Percentiles rank a stretch among this genome's conserved stretches.
Conservation (phyloP, 768 basidiomycete genomes). For the Rhodotorula paludigena region DNA sequence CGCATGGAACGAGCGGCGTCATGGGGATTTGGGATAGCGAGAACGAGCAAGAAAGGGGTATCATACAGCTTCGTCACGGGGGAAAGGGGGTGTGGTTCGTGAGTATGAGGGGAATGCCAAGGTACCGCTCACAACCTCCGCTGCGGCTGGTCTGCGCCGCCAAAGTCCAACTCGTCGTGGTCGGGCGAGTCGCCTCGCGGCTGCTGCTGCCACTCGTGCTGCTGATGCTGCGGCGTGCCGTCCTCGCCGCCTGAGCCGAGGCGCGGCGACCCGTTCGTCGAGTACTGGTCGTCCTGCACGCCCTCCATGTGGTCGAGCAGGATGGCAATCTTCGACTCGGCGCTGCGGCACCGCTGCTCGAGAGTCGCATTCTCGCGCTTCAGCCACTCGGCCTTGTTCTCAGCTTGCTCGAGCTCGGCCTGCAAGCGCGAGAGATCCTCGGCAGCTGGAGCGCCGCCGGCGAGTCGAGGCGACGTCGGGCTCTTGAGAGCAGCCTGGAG, state of each 20-base stretch:
- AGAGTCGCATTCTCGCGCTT: slow-evolving; percentile 67
- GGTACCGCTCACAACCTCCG: background rate
- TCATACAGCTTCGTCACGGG: too few species aligned
- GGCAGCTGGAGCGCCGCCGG: background rate
- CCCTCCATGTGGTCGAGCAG: slow-evolving; percentile 69
- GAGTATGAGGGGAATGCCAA: too few species aligned
- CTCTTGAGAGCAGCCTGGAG: slow-evolving; percentile 31
- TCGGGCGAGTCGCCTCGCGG: background rate
- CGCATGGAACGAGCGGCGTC: too few species aligned
- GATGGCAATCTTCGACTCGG: slow-evolving; percentile 65
- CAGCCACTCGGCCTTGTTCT: slow-evolving; percentile 61
- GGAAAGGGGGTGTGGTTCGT: too few species aligned
- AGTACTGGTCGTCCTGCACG: slow-evolving; percentile 10
- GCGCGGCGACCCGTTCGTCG: background rate
- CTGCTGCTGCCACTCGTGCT: slow-evolving; percentile 7
- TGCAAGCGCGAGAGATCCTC: slow-evolving; percentile 27
- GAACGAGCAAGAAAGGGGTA: too few species aligned
- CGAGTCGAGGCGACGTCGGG: slow-evolving; percentile 11
- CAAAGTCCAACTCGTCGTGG: background rate
- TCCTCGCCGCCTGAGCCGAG: background rate
- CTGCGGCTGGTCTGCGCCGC: background rate
- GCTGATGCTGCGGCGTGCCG: background rate
- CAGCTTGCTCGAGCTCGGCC: slow-evolving; percentile 35
- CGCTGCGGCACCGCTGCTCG: slow-evolving; percentile 33
- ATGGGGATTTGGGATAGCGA: too few species aligned